Percentiles rank a stretch among this genome's conserved stretches.
These are phyloP conservation scores for Tremellales sp. DNA, from an alignment of 1,284 basidiomycete species.

Conservation along the genomic window DNA sequence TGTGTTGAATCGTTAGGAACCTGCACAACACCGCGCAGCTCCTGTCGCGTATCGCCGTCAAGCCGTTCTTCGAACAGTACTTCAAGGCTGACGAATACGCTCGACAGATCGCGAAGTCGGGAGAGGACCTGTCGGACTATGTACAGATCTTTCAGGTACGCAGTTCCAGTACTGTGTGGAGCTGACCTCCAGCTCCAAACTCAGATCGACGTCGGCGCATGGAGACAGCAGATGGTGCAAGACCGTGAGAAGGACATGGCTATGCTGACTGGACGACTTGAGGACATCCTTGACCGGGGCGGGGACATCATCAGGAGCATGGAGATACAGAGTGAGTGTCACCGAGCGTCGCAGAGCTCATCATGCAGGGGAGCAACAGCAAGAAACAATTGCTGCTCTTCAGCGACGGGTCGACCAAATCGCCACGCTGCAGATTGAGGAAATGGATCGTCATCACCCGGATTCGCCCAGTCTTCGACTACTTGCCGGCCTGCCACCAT, in stretches of 20 bases:
- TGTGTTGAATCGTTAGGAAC: slow-evolving; percentile 3
- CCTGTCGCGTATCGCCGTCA: slow-evolving; percentile 55
- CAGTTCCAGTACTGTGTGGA: not conserved
- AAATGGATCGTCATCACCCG: slow-evolving; percentile 11
- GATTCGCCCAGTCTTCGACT: no score
- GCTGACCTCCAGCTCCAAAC: slow-evolving; percentile 17
- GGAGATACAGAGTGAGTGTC: slow-evolving; percentile 13
- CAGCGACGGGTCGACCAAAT: slow-evolving; percentile 60
- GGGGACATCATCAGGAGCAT: slow-evolving; percentile 61
- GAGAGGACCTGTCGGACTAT: slow-evolving; percentile 60
- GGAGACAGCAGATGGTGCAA: slow-evolving; percentile 19
- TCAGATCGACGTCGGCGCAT: slow-evolving; percentile 19
- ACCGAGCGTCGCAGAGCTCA: not conserved
- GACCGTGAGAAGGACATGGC: slow-evolving; percentile 60
- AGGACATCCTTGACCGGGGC: slow-evolving; percentile 59
- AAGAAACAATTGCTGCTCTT: slow-evolving; percentile 71
- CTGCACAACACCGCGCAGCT: slow-evolving; percentile 17
- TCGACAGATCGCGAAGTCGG: slow-evolving; percentile 17
- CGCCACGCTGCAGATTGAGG: slow-evolving; percentile 9
- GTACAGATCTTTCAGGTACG: slow-evolving; percentile 56
- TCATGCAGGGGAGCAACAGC: slow-evolving; percentile 61
- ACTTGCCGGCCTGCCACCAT: no score
- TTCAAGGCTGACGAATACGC: slow-evolving; percentile 51
- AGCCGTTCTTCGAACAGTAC: slow-evolving; percentile 73
- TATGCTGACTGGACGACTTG: slow-evolving; percentile 60